These are phyloP conservation scores for Colletotrichum noveboracense DNA, from an alignment of 2,329 filamentous ascomycete species.

Conservation along the genomic window DNA sequence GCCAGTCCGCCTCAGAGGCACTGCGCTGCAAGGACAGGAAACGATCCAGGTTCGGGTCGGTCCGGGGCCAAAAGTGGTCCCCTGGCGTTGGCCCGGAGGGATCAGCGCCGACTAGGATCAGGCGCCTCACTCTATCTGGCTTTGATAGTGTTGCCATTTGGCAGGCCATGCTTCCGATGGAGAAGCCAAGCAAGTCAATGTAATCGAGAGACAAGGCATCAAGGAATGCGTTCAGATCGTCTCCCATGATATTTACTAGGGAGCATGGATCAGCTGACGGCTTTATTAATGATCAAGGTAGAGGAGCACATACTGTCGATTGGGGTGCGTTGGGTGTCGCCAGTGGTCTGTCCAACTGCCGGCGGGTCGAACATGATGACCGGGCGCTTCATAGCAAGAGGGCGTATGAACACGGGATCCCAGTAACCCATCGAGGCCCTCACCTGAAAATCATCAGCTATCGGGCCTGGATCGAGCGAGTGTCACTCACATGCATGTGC, in stretches of 20 bases:
- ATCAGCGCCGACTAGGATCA: neutral
- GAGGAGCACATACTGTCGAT: neutral
- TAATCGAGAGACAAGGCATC: neutral
- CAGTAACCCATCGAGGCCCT: conserved; percentile 10
- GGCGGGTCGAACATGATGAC: conserved; percentile 15
- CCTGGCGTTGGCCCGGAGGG: neutral
- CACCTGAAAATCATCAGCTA: neutral
- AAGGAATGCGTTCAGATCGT: conserved; percentile 5
- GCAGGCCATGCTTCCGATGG: conserved; percentile 3
- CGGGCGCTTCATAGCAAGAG: neutral
- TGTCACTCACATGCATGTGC: conserved; percentile 3
- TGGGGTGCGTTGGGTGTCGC: neutral
- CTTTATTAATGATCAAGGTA: rapidly evolving
- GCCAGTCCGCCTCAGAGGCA: neutral
- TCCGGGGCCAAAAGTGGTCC: conserved; percentile 6
- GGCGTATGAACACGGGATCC: conserved; percentile 6
- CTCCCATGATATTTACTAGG: neutral
- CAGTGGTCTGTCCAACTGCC: neutral
- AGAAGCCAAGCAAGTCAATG: conserved; percentile 7
- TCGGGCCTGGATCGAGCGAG: neutral
- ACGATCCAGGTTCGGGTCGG: neutral
- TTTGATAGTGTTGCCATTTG: neutral
- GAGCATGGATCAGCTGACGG: neutral
- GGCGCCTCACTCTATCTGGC: neutral
- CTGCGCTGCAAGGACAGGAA: neutral